These are phyloP conservation scores for Aspergillus affinis DNA, from an alignment of 495 filamentous ascomycete species.

Conservation along the genomic window DNA sequence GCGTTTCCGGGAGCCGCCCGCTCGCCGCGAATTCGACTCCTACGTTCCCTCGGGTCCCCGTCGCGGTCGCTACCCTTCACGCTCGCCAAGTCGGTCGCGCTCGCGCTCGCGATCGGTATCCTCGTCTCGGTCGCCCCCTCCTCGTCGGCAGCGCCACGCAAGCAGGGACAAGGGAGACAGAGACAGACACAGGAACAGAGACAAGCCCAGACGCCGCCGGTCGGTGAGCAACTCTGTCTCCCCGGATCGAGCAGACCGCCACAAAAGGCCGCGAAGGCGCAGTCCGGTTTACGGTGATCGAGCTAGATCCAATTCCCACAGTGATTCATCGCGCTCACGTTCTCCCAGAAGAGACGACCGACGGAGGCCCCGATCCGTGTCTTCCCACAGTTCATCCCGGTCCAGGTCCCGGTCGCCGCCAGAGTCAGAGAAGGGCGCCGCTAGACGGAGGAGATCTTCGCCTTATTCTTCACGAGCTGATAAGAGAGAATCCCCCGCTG, in stretches of 20 bases:
- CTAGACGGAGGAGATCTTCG: constrained; percentile 41
- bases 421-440: constrained; percentile 22
- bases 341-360: constrained; percentile 55
- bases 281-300: constrained; percentile 52
- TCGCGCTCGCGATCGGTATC: constrained; percentile 39
- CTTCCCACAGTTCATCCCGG: constrained; percentile 48
- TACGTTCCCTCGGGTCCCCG: constrained; percentile 52
- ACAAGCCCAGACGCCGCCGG: constrained; percentile 30
- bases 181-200: not conserved
- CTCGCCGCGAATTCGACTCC: constrained; percentile 54
- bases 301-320: constrained; percentile 49
- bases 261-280: constrained; percentile 38
- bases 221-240: constrained; percentile 40
- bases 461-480: constrained; percentile 42
- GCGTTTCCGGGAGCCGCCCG: constrained; percentile 51
- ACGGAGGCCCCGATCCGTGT: constrained; percentile 41
- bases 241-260: constrained; percentile 35
- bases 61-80: constrained; percentile 37
- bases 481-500: constrained; percentile 43
- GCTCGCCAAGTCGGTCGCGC: constrained; percentile 34
- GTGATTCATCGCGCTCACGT: constrained; percentile 61
- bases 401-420: constrained; percentile 46
- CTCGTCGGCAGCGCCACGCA: constrained; percentile 30
- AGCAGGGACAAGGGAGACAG: constrained; percentile 26
- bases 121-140: constrained; percentile 40